Conservation (phyloP, 202 grass and related monocot species). For the Tripidium arundinaceum region DNA sequence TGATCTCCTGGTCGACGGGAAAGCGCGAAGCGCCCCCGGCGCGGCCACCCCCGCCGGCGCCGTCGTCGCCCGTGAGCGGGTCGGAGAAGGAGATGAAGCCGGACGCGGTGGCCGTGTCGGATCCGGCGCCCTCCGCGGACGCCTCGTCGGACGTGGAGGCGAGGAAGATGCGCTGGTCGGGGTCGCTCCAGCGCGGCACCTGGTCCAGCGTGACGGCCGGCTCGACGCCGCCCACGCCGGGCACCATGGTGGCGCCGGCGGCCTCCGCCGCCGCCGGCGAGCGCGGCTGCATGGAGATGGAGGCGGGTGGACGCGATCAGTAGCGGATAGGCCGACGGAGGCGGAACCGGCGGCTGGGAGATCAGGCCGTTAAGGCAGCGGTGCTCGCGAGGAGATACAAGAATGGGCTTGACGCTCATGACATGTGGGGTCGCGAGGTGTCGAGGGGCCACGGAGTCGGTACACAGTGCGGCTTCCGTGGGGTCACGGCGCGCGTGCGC, state of each 20-base stretch:
- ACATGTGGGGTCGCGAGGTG: not conserved
- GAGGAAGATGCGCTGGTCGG: slow-evolving; percentile 44
- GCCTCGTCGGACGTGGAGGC: not conserved
- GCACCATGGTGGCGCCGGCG: not conserved
- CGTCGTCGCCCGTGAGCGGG: slow-evolving; percentile 46
- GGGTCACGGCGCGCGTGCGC: not conserved
- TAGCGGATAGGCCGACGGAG: not conserved
- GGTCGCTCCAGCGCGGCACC: slow-evolving; percentile 92
- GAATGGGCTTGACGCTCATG: not conserved
- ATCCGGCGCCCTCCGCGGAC: not conserved
- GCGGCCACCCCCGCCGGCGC: not conserved
- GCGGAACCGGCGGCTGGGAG: slow-evolving; percentile 3
- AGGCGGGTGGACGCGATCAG: not conserved
- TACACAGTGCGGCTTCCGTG: not conserved
- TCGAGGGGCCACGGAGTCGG: not conserved
- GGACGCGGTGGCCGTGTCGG: not conserved
- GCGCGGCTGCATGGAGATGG: slow-evolving; percentile 31
- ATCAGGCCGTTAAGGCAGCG: slow-evolving; percentile 31
- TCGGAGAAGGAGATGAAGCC: slow-evolving; percentile 50
- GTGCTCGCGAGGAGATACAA: not conserved
- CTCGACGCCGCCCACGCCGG: slow-evolving; percentile 53
- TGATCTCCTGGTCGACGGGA: slow-evolving; percentile 81
- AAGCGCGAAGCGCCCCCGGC: slow-evolving; percentile 42
- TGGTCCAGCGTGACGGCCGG: slow-evolving; percentile 71
- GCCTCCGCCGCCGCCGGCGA: not conserved